phyloP scores from a whole-genome alignment of 2,329 filamentous ascomycete genomes.

The Aspergillus brasiliensis region DNA sequence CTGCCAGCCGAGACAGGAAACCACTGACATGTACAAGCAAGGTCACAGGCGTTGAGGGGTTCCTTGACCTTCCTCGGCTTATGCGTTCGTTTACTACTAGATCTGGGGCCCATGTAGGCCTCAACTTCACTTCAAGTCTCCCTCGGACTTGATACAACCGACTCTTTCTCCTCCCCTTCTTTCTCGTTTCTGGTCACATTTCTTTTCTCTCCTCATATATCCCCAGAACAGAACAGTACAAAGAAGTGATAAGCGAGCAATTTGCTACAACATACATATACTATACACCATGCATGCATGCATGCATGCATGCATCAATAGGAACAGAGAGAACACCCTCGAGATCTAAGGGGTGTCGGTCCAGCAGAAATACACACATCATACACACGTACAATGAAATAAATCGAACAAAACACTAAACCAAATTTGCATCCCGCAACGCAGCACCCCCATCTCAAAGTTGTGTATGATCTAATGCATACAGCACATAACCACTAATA shows the following conservation, averaged over 20 bases:
- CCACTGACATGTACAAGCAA: not conserved
- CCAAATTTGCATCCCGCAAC: too few species aligned
- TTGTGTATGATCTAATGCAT: too few species aligned
- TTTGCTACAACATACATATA: not conserved
- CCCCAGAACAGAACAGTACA: not conserved
- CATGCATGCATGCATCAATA: not conserved
- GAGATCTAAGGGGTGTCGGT: not conserved
- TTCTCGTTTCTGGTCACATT: not conserved
- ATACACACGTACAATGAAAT: not conserved
- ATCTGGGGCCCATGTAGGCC: not conserved
- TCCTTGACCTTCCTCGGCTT: not conserved
- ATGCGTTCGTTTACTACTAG: not conserved
- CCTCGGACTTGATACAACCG: not conserved
- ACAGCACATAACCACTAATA: too few species aligned
- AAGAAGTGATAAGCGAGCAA: constrained; percentile 1
- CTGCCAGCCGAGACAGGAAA: not conserved
- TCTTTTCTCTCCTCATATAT: not conserved
- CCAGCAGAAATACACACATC: not conserved
- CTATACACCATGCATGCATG: not conserved
- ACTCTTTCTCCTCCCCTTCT: not conserved
- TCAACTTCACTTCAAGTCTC: not conserved
- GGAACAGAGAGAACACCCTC: not conserved
- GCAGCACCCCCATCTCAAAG: too few species aligned
- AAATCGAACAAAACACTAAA: too few species aligned
- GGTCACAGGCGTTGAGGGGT: not conserved